Base-by-base conservation (phyloP, 345 rosid species). In the Moricandia moricandioides region DNA sequence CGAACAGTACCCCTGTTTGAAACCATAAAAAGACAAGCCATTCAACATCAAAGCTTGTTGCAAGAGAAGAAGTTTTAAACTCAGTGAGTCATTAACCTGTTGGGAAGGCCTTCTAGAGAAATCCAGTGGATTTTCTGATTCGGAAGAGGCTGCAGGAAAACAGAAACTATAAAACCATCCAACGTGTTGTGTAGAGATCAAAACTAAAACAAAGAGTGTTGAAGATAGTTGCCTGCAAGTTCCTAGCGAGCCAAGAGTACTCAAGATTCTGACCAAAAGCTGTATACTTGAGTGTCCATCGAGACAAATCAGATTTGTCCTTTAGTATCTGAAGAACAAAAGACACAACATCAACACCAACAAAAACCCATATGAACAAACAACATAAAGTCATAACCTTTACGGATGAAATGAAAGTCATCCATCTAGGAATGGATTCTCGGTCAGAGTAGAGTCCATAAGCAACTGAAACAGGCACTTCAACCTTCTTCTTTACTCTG, bases 121-220 rank as follows among this genome's bases (percentile, higher is more conserved):
- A 94, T 86, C 97, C 97, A 92, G 57, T 92, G 96, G 66, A 92
- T 92, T 78, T 92, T 92, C 75, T 90, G 97, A 73, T 91, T 91
- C n/a, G 87, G 92, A 13, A 78, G 83, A 66, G 98, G 97, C 97
- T 93, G 89, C 83, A 81, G 21, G 21, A 49, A 72, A 62, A 30
- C 26, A 21, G 13, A 74, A 59, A 65, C 51, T 56, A 49, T 69
- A 35, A 4, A 45, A 5, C 13, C 34, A 58, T 27, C 34, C 72
- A 14, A 14, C 21, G 8, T 49, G 55, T 40, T 40, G 5, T 33
- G 7, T 13, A 13, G 51, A 43, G 16, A 13, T 12, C 51, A 47
- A 47, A 49, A 7, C 61, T 26, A 56, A 1, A 5, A 56, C 33
- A 56, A 47, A 51, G 26, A 16, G 49, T 74, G 57, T 5, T 21